phyloP scores from a whole-genome alignment of 2,329 filamentous ascomycete genomes.

The Fusarium illudens region DNA sequence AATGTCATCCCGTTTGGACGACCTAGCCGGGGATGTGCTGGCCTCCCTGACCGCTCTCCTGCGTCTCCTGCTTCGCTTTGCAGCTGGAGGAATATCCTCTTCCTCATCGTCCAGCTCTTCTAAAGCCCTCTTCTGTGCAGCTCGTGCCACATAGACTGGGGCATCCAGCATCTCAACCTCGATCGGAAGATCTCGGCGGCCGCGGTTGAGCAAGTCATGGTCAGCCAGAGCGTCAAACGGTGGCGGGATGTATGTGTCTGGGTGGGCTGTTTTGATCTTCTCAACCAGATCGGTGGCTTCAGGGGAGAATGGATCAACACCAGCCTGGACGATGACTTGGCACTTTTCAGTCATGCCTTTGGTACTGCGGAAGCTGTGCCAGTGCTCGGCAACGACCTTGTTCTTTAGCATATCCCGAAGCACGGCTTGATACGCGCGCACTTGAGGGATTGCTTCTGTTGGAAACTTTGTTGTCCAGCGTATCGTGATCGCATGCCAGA shows the following conservation, averaged over 20 bases:
- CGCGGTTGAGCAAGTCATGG: constrained; percentile 37
- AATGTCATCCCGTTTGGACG: constrained; percentile 12
- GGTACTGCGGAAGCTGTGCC: constrained; percentile 54
- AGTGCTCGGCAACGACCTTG: constrained; percentile 51
- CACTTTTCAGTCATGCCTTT: constrained; percentile 56
- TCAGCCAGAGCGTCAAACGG: constrained; percentile 33
- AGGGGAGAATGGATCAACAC: constrained; percentile 53
- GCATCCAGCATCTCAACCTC: constrained; percentile 60
- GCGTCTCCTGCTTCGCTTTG: constrained; percentile 39
- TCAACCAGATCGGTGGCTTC: constrained; percentile 55
- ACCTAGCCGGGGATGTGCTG: not conserved
- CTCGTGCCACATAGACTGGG: constrained; percentile 58
- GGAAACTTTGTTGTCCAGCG: constrained; percentile 56
- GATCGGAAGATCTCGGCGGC: constrained; percentile 50
- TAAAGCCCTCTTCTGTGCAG: constrained; percentile 45
- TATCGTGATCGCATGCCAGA: constrained; percentile 58
- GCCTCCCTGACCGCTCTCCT: constrained; percentile 9
- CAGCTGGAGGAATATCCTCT: constrained; percentile 16
- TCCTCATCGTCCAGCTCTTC: constrained; percentile 38
- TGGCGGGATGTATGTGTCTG: constrained; percentile 44
- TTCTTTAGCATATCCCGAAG: constrained; percentile 51
- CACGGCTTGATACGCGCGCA: constrained; percentile 50
- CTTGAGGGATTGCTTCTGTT: constrained; percentile 51
- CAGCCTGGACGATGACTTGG: constrained; percentile 54
- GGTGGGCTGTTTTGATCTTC: constrained; percentile 57